A percentile compares a stretch with the other conserved stretches of the same genome.
Conservation (phyloP, 1,284 basidiomycete genomes). For the Sporisorium scitamineum region DNA sequence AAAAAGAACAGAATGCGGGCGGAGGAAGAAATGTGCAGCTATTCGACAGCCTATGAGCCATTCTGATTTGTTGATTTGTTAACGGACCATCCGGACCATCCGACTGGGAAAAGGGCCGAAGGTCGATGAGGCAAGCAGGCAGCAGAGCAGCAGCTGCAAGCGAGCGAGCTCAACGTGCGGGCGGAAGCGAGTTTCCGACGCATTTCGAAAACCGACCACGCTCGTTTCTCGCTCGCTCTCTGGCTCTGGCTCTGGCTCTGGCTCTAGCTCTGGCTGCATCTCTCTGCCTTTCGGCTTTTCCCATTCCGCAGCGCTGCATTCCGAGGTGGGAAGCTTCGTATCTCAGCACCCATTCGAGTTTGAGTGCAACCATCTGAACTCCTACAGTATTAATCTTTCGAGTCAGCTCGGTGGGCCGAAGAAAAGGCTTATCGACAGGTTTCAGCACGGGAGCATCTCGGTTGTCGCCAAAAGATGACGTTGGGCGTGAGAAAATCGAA, state of each 20-base stretch:
- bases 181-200: not conserved
- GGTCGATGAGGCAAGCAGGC: not conserved
- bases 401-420: not conserved
- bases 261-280: too few relatives aligned
- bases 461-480: not conserved
- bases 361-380: not conserved
- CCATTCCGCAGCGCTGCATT: not conserved
- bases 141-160: not conserved
- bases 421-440: too few relatives aligned
- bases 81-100: not conserved
- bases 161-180: not conserved
- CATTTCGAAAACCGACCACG: not conserved
- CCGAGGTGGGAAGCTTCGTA: not conserved
- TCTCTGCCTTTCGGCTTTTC: not conserved
- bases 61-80: constrained; percentile 1
- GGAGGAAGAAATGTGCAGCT: not conserved
- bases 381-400: not conserved
- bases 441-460: not conserved
- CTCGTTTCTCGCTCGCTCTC: too few relatives aligned
- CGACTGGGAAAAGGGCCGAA: not conserved
- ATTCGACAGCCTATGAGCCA: not conserved
- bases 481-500: too few relatives aligned
- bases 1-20: not conserved
- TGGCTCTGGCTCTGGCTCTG: not conserved
- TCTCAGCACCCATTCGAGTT: not conserved